These are phyloP conservation scores for Blastobotrys niveus DNA, from an alignment of 1,139 yeast species.

Conservation along the genomic window DNA sequence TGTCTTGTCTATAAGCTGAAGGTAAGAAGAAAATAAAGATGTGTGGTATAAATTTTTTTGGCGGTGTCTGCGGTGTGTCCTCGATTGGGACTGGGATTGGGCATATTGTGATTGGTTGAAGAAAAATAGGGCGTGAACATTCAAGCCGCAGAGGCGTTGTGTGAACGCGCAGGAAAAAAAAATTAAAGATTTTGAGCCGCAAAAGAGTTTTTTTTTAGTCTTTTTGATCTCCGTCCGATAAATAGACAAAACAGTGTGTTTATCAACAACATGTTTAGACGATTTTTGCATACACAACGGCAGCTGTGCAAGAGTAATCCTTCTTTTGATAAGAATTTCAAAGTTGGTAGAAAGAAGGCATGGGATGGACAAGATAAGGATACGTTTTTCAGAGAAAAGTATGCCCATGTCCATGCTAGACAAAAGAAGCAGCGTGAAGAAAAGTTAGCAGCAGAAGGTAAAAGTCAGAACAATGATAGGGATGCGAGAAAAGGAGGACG, in stretches of 20 bases:
- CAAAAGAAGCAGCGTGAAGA: slow-evolving; percentile 27
- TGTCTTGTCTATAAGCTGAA: background rate
- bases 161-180: slow-evolving; percentile 1
- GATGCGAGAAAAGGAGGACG: background rate
- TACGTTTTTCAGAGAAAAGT: slow-evolving; percentile 48
- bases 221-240: background rate
- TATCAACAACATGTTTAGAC: background rate
- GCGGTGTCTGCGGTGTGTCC: too few relatives aligned
- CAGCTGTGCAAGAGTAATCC: background rate
- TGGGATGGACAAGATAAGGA: slow-evolving; percentile 58
- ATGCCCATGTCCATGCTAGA: slow-evolving; percentile 53
- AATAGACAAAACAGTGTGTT: background rate
- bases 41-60: too few relatives aligned
- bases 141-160: too few relatives aligned
- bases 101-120: too few relatives aligned
- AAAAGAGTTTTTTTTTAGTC: background rate
- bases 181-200: background rate
- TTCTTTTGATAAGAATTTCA: slow-evolving; percentile 34
- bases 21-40: background rate
- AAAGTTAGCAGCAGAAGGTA: slow-evolving; percentile 10
- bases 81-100: too few relatives aligned
- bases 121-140: too few relatives aligned
- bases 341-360: slow-evolving; percentile 40
- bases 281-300: slow-evolving; percentile 1
- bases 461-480: background rate